Percentiles rank a stretch among this genome's conserved stretches.
These are phyloP conservation scores for Platanus orientalis DNA, from an alignment of 164 flowering plant genomes.

Conservation along the genomic window DNA sequence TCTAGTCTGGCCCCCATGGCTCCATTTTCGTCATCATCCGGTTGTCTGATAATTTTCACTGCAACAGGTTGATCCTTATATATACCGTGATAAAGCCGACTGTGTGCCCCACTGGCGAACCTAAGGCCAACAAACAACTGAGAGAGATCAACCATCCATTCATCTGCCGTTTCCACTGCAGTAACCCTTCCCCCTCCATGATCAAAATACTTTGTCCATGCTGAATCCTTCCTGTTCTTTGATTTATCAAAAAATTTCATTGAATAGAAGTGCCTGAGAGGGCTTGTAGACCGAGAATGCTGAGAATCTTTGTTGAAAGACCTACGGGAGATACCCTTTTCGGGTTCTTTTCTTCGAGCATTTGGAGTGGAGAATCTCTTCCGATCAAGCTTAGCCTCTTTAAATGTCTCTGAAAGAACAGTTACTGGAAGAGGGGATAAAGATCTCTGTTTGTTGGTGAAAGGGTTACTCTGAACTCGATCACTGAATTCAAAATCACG, in stretches of 20 bases:
- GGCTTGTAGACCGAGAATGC: slow-evolving; percentile 18
- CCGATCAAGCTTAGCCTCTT: slow-evolving; percentile 56
- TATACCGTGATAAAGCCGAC: slow-evolving; percentile 77
- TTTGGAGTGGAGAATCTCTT: slow-evolving; percentile 72
- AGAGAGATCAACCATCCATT: slow-evolving; percentile 63
- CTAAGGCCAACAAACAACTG: slow-evolving; percentile 61
- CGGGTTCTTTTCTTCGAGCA: slow-evolving; percentile 40
- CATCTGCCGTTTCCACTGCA: slow-evolving; percentile 63
- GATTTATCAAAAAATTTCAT: slow-evolving; percentile 35
- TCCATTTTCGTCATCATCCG: slow-evolving; percentile 82
- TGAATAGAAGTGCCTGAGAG: slow-evolving; percentile 38
- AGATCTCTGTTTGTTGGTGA: slow-evolving; percentile 47
- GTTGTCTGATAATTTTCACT: slow-evolving; percentile 62
- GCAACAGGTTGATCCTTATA: slow-evolving; percentile 80
- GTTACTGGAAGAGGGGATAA: slow-evolving; percentile 54
- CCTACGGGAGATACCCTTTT: slow-evolving; percentile 33
- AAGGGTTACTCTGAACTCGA: slow-evolving; percentile 16
- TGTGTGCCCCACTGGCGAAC: slow-evolving; percentile 86
- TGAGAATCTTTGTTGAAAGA: slow-evolving; percentile 25
- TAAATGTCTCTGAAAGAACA: slow-evolving; percentile 52
- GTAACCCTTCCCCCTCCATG: slow-evolving; percentile 67
- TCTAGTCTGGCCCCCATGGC: slow-evolving; percentile 51
- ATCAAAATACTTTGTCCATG: slow-evolving; percentile 80
- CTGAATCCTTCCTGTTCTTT: slow-evolving; percentile 47
- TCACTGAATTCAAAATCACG: background rate